These are phyloP conservation scores for Aspergillus cavernicola DNA, from an alignment of 495 filamentous ascomycete genomes.

Conservation along the genomic window DNA sequence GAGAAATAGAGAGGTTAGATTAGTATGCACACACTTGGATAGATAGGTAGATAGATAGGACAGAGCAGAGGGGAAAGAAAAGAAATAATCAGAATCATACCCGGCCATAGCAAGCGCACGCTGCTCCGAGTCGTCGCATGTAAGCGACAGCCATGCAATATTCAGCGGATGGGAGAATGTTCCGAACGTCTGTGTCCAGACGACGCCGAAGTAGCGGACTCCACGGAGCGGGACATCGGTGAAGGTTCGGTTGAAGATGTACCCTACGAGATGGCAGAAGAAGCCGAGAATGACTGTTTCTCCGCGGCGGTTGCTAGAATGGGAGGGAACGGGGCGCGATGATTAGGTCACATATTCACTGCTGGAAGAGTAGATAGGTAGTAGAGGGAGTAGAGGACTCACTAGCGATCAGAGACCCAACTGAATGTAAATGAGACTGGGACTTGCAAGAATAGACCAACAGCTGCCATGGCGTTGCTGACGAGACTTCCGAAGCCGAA, in stretches of 20 bases:
- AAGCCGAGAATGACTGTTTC: slow-evolving; percentile 11
- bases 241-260: slow-evolving; percentile 17
- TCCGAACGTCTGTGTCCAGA: slow-evolving; percentile 11
- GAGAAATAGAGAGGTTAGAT: not conserved
- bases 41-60: no score
- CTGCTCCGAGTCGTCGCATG: slow-evolving; percentile 12
- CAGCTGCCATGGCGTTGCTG: slow-evolving; percentile 13
- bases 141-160: slow-evolving; percentile 14
- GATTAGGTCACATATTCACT: no score
- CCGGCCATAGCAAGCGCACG: slow-evolving; percentile 14
- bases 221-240: slow-evolving; percentile 2
- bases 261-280: slow-evolving; percentile 12
- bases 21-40: not conserved
- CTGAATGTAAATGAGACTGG: slow-evolving; percentile 14
- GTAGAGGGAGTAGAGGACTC: not conserved
- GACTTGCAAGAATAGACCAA: slow-evolving; percentile 14
- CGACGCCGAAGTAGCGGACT: slow-evolving; percentile 11
- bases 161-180: slow-evolving; percentile 15
- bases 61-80: no score
- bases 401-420: slow-evolving; percentile 12
- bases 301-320: slow-evolving; percentile 10
- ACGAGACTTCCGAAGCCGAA: slow-evolving; percentile 10
- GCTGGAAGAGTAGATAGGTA: no score
- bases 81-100: not conserved
- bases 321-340: not conserved